phyloP scores from a whole-genome alignment of 2,329 filamentous ascomycete species.

The Fusarium albosuccineum region DNA sequence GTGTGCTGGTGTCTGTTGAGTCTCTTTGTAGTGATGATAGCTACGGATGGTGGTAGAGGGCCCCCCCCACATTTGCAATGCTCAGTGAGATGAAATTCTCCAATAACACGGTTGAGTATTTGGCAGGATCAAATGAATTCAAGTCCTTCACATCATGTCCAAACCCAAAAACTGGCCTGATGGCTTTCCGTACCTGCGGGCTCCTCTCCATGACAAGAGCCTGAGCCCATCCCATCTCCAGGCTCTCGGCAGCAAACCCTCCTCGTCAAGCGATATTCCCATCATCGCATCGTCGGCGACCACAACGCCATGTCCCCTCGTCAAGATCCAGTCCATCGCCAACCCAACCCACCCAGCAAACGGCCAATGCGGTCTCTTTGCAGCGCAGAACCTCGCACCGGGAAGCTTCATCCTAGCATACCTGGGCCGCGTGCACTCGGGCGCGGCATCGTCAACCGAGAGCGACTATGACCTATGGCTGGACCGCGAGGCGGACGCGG shows the following conservation, averaged over 20 bases:
- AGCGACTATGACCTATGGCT: constrained; percentile 75
- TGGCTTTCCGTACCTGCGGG: constrained; percentile 64
- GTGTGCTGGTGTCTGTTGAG: no score
- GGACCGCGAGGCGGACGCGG: constrained; percentile 67
- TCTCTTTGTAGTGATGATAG: no score
- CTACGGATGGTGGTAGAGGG: no score
- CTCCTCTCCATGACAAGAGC: constrained; percentile 62
- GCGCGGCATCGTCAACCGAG: constrained; percentile 44
- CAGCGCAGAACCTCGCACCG: constrained; percentile 64
- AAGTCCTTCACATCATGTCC: constrained; percentile 42
- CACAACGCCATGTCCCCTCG: constrained; percentile 61
- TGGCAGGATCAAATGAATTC: no score
- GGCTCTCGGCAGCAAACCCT: constrained; percentile 52
- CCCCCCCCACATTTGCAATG: no score
- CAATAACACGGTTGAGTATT: no score
- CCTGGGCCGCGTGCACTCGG: constrained; percentile 68
- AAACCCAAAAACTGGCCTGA: constrained; percentile 71
- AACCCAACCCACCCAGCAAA: constrained; percentile 67
- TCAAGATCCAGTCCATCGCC: constrained; percentile 67
- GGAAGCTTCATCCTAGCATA: constrained; percentile 72
- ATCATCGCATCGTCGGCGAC: constrained; percentile 48
- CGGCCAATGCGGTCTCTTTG: constrained; percentile 72
- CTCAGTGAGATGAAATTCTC: no score
- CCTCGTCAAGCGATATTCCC: constrained; percentile 35
- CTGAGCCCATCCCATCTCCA: constrained; percentile 58